Evolutionary conservation across 208 protist species (phyloP).

Genomic region (Tritrichomonas musculus): DNA sequence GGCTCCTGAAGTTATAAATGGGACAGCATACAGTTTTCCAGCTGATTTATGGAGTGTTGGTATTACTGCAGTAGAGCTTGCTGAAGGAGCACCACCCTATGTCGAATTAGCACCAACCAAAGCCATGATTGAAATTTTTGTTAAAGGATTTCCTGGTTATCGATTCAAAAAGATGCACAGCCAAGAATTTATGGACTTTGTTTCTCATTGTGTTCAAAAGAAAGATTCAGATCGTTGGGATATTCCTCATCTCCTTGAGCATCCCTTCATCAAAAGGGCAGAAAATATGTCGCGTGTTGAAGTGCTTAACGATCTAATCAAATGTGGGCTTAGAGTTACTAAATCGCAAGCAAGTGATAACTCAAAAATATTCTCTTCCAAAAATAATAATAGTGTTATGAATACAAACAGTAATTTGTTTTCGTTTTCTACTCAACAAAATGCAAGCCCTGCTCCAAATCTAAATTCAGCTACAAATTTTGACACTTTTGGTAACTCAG

Average conservation of each 20-base stretch:
- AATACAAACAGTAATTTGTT: too few relatives aligned
- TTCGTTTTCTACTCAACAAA: too few relatives aligned
- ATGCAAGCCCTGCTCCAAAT: too few relatives aligned
- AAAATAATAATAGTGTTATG: too few relatives aligned
- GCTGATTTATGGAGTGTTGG: neutral
- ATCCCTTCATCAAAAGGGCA: neutral
- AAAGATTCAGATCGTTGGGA: neutral
- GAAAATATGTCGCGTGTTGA: neutral
- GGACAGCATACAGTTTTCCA: neutral
- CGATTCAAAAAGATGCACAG: neutral
- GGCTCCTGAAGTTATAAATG: neutral
- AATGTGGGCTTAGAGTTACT: too few relatives aligned
- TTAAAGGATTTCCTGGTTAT: neutral
- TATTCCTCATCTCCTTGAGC: neutral
- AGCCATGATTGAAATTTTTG: neutral
- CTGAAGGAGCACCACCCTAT: constrained; percentile 38
- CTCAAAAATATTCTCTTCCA: too few relatives aligned
- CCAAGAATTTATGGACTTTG: neutral
- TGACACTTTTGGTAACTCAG: too few relatives aligned
- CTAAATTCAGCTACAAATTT: too few relatives aligned
- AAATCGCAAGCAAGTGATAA: too few relatives aligned
- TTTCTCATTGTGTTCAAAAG: neutral
- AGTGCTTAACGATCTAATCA: neutral
- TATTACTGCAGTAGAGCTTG: constrained; percentile 35
- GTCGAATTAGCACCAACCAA: constrained; percentile 20